These are phyloP conservation scores for Rhizophagus prolifer DNA, from an alignment of 192 early-diverging fungal genomes.

Conservation along the genomic window DNA sequence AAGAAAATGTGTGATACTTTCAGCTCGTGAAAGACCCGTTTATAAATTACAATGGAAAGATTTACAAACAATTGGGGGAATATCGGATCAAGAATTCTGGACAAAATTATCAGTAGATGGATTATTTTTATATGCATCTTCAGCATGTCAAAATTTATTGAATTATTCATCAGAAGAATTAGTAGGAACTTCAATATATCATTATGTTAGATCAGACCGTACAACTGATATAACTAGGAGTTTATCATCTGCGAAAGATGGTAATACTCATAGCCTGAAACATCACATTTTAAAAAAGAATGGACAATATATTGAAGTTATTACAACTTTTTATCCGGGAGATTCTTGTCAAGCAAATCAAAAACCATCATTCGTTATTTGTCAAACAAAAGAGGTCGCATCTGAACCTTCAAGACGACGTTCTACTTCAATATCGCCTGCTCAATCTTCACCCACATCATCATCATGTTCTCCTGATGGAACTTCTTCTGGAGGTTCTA, in stretches of 20 bases:
- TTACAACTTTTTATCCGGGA: conserved; percentile 44
- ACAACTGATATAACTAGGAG: conserved; percentile 44
- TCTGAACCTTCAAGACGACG: conserved; percentile 11
- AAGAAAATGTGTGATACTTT: conserved; percentile 66
- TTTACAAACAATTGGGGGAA: conserved; percentile 27
- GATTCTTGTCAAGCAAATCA: conserved; percentile 23
- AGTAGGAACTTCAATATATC: conserved; percentile 46
- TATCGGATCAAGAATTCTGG: conserved; percentile 55
- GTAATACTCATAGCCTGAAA: conserved; percentile 36
- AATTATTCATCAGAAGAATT: conserved; percentile 35
- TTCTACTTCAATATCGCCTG: not conserved
- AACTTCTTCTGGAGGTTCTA: conserved; percentile 14
- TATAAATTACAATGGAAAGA: conserved; percentile 39
- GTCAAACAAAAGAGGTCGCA: conserved; percentile 29
- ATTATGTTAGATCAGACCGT: conserved; percentile 42
- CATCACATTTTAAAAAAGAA: conserved; percentile 42
- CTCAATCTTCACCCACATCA: not conserved
- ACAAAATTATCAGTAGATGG: conserved; percentile 60
- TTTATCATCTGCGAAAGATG: conserved; percentile 38
- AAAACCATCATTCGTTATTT: conserved; percentile 35
- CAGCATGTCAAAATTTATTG: conserved; percentile 35
- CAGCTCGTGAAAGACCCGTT: conserved; percentile 54
- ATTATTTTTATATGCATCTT: conserved; percentile 50
- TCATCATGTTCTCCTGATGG: conserved; percentile 16
- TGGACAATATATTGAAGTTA: conserved; percentile 39